Evolutionary conservation across 345 rosid species (phyloP).

Genomic region (Sisymbrium altissimum): DNA sequence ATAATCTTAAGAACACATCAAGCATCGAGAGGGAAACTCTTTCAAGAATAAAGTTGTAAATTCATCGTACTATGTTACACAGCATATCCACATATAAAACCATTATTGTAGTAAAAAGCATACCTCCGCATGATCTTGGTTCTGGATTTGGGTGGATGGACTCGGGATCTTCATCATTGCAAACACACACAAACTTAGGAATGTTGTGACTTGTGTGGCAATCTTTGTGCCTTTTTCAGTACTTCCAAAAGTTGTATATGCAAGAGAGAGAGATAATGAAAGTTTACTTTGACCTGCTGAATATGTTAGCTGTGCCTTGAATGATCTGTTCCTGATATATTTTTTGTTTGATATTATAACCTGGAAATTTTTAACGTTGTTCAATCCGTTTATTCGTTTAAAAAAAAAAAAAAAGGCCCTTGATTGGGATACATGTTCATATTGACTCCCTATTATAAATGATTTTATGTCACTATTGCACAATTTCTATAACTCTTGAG

Average conservation of each 20-base stretch:
- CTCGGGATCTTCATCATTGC: neutral
- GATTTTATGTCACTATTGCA: neutral
- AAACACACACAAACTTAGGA: neutral
- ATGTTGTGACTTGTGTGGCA: neutral
- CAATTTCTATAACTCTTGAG: neutral
- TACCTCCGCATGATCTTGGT: neutral
- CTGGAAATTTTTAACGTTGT: neutral
- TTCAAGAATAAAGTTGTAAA: neutral
- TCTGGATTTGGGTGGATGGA: neutral
- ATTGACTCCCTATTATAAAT: neutral
- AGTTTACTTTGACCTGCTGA: conserved; percentile 23
- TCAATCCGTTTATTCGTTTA: neutral
- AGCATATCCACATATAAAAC: neutral
- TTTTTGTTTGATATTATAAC: neutral
- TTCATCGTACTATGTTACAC: neutral
- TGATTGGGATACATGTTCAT: conserved; percentile 3
- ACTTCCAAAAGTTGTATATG: neutral
- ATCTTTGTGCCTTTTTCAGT: neutral
- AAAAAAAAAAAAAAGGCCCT: neutral
- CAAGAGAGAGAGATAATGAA: neutral
- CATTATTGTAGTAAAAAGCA: neutral
- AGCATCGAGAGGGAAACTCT: neutral
- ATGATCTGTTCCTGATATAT: neutral
- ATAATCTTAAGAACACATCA: neutral
- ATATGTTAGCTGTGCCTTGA: neutral